A percentile compares a stretch with the other conserved stretches of the same genome.
Conservation (phyloP, 106 monocot species). For the Cymbidium sinense region DNA sequence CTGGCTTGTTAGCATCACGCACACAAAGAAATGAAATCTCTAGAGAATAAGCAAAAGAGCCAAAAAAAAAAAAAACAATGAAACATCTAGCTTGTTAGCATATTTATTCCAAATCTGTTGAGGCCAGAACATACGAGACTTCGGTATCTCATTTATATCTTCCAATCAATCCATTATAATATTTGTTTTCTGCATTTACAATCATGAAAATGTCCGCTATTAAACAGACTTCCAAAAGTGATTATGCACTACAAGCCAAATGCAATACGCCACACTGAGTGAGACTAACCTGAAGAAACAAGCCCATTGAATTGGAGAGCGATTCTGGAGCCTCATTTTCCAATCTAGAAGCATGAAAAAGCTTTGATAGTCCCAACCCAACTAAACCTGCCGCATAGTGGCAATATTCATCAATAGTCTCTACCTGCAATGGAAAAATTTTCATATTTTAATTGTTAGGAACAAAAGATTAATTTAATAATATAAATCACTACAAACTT, state of each 20-base stretch:
- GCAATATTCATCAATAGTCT: conserved; percentile 88
- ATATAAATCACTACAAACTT: neutral
- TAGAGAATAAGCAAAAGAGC: conserved; percentile 1
- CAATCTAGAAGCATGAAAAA: conserved; percentile 75
- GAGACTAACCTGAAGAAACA: conserved; percentile 80
- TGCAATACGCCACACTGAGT: neutral
- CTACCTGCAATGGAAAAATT: conserved; percentile 47
- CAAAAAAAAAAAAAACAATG: too few relatives aligned
- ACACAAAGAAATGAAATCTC: neutral
- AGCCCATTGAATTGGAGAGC: conserved; percentile 96
- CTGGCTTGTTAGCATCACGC: neutral
- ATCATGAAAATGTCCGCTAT: neutral
- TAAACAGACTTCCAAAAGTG: neutral
- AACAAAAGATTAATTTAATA: neutral
- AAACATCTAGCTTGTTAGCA: conserved; percentile 89
- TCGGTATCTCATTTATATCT: conserved; percentile 98
- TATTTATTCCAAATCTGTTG: conserved; percentile 92
- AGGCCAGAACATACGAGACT: conserved; percentile 98
- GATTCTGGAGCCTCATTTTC: conserved; percentile 76
- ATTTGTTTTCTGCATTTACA: conserved; percentile 81
- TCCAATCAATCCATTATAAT: conserved; percentile 96
- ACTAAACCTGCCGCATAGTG: conserved; percentile 96
- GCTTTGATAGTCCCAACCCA: conserved; percentile 87
- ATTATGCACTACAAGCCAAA: neutral
- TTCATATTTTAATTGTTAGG: neutral